Conservation (phyloP, 1,139 yeast genomes). For the Nakaseomyces nivariensis region DNA sequence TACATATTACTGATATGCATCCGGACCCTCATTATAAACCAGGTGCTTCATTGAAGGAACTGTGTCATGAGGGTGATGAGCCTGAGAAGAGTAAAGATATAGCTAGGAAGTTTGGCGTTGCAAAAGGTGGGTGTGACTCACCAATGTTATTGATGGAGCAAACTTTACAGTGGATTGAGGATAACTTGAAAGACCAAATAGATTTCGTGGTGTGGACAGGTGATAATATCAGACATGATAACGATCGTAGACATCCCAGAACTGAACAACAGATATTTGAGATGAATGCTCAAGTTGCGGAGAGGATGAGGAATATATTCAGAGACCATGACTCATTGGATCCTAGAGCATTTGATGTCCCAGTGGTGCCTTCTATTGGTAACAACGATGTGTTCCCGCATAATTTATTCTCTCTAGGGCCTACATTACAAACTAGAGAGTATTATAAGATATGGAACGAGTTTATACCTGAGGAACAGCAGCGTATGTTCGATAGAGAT, state of each 20-base stretch:
- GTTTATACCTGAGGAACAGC: constrained; percentile 68
- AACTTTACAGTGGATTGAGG: constrained; percentile 57
- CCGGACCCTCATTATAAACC: constrained; percentile 64
- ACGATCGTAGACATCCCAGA: constrained; percentile 64
- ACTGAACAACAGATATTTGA: constrained; percentile 61
- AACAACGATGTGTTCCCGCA: constrained; percentile 88
- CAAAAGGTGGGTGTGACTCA: constrained; percentile 60
- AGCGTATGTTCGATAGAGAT: constrained; percentile 64
- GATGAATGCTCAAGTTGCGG: constrained; percentile 54
- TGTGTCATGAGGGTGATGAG: constrained; percentile 41
- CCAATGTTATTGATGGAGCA: constrained; percentile 52
- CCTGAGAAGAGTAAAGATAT: constrained; percentile 18
- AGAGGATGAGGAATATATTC: constrained; percentile 42
- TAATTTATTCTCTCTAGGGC: constrained; percentile 74
- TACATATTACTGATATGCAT: constrained; percentile 80
- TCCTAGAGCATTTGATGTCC: constrained; percentile 37
- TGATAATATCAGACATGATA: constrained; percentile 79
- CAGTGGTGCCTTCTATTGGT: constrained; percentile 63
- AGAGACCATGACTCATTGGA: constrained; percentile 35
- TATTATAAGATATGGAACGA: constrained; percentile 61
- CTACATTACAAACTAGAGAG: constrained; percentile 74
- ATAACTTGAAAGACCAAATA: constrained; percentile 58
- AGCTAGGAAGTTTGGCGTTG: constrained; percentile 67
- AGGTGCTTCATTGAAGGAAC: constrained; percentile 40
- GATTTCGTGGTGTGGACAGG: constrained; percentile 90